Evolutionary conservation across 2,329 filamentous ascomycete genomes (phyloP).

Genomic region (Botrytis paeoniae): DNA sequence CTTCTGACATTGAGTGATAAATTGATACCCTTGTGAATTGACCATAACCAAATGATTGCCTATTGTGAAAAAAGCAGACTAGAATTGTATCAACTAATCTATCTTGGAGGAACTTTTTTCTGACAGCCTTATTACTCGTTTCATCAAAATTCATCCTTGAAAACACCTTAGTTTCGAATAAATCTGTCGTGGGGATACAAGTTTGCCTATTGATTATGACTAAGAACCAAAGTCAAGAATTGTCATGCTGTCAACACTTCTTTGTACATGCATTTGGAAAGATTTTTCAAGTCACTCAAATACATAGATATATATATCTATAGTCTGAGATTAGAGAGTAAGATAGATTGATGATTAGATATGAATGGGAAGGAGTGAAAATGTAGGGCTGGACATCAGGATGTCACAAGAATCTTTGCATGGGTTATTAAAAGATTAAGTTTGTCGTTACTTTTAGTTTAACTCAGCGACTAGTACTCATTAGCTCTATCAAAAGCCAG

Average conservation of each 20-base stretch:
- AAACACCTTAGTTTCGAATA: not conserved
- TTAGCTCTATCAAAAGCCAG: not conserved
- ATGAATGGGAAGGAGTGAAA: not conserved
- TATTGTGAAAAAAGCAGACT: not conserved
- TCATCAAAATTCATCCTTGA: not conserved
- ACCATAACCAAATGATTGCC: too few relatives aligned
- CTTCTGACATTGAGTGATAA: not conserved
- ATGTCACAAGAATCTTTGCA: not conserved
- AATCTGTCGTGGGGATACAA: not conserved
- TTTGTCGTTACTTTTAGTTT: not conserved
- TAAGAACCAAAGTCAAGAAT: not conserved
- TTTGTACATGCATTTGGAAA: too few relatives aligned
- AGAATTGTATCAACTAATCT: not conserved
- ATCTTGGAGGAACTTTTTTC: not conserved
- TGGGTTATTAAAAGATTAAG: not conserved
- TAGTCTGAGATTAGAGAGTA: not conserved
- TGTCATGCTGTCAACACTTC: not conserved
- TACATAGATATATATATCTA: not conserved
- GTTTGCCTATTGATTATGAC: not conserved
- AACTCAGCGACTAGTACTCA: not conserved
- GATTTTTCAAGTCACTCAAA: not conserved
- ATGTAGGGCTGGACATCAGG: not conserved
- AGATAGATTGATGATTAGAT: not conserved
- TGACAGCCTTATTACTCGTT: not conserved
- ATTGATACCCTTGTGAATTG: not conserved